Evolutionary conservation across 139 green algal genomes (phyloP).

Genomic region (Dunaliella primolecta): DNA sequence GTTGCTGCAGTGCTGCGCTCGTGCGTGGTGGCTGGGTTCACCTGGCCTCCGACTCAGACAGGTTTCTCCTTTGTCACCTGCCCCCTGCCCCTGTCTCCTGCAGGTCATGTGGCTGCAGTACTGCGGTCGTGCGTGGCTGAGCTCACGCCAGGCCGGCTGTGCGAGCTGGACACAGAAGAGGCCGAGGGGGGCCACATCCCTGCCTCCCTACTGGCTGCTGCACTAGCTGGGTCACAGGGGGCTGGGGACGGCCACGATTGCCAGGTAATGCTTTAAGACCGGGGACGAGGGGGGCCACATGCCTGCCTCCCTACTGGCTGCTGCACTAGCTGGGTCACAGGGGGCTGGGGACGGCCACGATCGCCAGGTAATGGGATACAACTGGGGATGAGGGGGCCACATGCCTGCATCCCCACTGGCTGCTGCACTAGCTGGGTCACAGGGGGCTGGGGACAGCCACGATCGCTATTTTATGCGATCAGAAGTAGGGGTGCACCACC

Average conservation of each 20-base stretch:
- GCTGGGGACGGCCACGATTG: not conserved
- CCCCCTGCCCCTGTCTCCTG: not conserved
- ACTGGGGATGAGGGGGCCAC: not conserved
- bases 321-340: not conserved
- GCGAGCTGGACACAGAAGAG: not conserved
- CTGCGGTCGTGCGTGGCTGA: not conserved
- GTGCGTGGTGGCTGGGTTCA: no score
- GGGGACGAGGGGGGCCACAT: not conserved
- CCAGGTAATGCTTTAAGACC: no score
- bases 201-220: not conserved
- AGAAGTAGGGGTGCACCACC: no score
- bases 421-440: conserved; percentile 1
- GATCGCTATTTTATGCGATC: not conserved
- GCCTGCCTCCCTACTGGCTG: not conserved
- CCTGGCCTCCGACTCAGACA: no score
- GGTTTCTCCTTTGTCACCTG: no score
- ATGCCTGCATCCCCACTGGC: conserved; percentile 1
- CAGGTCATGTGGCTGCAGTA: not conserved
- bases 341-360: not conserved
- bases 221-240: not conserved
- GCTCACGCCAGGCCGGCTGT: not conserved
- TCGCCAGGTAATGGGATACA: not conserved
- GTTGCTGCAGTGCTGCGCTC: no score
- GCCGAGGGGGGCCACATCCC: not conserved
- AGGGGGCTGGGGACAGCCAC: not conserved